Base-by-base conservation (phyloP, 2,329 filamentous ascomycete species). In the Mariannaea elegans region DNA sequence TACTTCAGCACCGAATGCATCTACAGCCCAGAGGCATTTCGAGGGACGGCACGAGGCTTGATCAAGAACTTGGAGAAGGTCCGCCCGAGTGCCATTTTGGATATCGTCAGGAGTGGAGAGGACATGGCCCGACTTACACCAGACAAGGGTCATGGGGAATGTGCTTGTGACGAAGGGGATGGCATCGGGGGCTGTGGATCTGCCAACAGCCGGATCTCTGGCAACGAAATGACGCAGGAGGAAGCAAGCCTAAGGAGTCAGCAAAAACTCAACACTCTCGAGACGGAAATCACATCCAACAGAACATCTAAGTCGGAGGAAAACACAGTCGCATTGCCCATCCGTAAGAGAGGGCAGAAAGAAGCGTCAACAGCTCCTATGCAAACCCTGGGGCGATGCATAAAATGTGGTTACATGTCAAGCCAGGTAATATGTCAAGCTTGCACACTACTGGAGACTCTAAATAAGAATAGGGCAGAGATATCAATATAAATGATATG, bases 1-100 rank as follows among this genome's bases (percentile, higher is more conserved):
- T 99, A 99, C 78, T 99, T 99, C 78, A 97, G 90, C 71, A 99
- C 95, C 0, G 95, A 99, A 78, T 99, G 95, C 81, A 93, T 99
- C 61, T 99, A 99, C 81, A 97, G 93, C 53, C 95, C 95, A 0
- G 95, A 99, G 77, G 95, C 95, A 2, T 99, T 99, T 73, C 86
- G 95, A 59, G 95, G 95, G 3, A 97, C 92, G 66, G 95, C 95
- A 2, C 86, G 95, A 64, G 92, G 90, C 23, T 79, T 99, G 59
- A 97, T 99, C 76, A 99, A 99, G 80, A 97, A 94, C 68, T 81
- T 99, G 29, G 95, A 99, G 77, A 91, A 91, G 68, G 92, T 99
- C 7, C 85, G 95, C 2, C 94, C 95, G 2, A 97, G 94, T 71
- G 94, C 94, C 3, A 98, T 99, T 50, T 75, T 99, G 55, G 95